These are phyloP conservation scores for Pueraria montana DNA, from an alignment of 306 rosid genomes.

Conservation along the genomic window DNA sequence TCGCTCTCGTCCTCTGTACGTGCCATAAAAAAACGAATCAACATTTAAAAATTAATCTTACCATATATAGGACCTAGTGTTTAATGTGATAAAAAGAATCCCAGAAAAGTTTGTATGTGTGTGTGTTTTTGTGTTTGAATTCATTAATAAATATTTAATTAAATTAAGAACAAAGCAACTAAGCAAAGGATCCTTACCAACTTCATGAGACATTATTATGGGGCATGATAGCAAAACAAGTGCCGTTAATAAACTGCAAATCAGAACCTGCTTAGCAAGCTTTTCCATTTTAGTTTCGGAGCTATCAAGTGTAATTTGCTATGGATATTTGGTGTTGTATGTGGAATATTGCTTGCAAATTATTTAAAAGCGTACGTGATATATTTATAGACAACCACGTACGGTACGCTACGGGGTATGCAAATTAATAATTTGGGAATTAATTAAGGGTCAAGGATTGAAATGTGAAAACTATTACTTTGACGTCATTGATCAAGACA, in stretches of 20 bases:
- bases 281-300: slow-evolving; percentile 48
- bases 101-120: background rate
- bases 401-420: background rate
- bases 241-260: slow-evolving; percentile 48
- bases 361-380: background rate
- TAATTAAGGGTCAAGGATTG: background rate
- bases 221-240: slow-evolving; percentile 48
- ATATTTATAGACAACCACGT: slow-evolving; percentile 38
- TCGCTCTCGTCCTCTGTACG: slow-evolving; percentile 65
- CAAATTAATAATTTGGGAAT: background rate
- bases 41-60: background rate
- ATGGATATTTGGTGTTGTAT: background rate
- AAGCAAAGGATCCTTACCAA: slow-evolving; percentile 54
- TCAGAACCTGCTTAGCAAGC: slow-evolving; percentile 24
- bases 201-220: slow-evolving; percentile 56
- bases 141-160: background rate
- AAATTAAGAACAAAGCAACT: background rate
- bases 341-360: background rate
- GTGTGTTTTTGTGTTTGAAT: background rate
- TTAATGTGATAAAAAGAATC: background rate
- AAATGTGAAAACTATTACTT: background rate
- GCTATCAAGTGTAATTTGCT: slow-evolving; percentile 5
- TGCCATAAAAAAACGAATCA: background rate
- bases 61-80: background rate
- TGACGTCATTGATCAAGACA: slow-evolving; percentile 9